Percentiles rank a stretch among this genome's conserved stretches.
Conservation (phyloP, 139 green algal genomes). For the Dunaliella sp. region DNA sequence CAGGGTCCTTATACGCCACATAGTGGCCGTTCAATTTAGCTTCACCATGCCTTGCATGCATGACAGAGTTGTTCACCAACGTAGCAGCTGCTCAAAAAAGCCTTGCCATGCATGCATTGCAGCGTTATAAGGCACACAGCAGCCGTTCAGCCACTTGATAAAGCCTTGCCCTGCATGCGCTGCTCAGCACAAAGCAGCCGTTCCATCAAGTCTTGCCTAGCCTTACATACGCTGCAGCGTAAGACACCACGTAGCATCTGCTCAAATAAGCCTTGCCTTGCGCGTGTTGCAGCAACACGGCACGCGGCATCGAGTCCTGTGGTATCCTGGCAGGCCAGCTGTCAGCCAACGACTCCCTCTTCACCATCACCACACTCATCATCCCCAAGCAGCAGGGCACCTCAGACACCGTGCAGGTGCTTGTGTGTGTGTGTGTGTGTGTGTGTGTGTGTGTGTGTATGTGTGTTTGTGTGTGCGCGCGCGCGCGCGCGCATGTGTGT, state of each 20-base stretch:
- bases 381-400: conserved; percentile 91
- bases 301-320: conserved; percentile 75
- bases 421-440: background rate
- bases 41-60: too few species aligned
- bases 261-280: conserved; percentile 76
- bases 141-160: background rate
- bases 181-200: too few species aligned
- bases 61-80: too few species aligned
- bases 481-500: background rate
- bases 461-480: background rate
- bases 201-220: too few species aligned
- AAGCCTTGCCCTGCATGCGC: background rate
- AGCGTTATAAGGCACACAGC: too few species aligned
- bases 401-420: conserved; percentile 67
- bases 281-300: conserved; percentile 26
- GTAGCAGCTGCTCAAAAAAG: too few species aligned
- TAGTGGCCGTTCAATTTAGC: too few species aligned
- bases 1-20: too few species aligned
- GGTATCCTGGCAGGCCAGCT: conserved; percentile 83
- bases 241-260: background rate
- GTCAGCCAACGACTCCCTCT: conserved; percentile 60
- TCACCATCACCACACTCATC: conserved; percentile 87
- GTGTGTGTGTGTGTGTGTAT: background rate
- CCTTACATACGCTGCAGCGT: too few species aligned
- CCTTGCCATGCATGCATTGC: too few species aligned